Evolutionary conservation across 495 filamentous ascomycete species (phyloP).

Genomic region (Terfezia claveryi): DNA sequence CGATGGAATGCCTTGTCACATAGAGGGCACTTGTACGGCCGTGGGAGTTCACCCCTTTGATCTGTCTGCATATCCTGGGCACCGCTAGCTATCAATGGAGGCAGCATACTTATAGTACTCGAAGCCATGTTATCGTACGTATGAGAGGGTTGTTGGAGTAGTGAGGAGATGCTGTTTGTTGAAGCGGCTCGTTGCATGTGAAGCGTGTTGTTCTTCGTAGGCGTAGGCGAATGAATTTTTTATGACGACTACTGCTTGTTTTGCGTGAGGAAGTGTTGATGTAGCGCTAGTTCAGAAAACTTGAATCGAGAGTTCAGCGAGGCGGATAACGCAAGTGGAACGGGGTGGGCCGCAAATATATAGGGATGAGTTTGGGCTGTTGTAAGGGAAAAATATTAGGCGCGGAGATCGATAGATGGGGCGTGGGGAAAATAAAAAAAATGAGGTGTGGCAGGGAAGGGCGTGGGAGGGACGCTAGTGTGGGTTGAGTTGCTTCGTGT

Average conservation of each 20-base stretch:
- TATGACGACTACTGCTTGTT: background rate
- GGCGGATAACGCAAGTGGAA: background rate
- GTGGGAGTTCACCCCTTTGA: slow-evolving; percentile 42
- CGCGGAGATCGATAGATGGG: background rate
- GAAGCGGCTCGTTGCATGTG: background rate
- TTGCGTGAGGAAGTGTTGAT: background rate
- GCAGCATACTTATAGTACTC: no score
- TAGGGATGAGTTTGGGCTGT: background rate
- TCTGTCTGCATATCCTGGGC: no score
- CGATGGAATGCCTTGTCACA: slow-evolving; percentile 99
- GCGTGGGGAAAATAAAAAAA: background rate
- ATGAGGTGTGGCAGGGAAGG: background rate
- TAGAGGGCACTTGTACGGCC: slow-evolving; percentile 93
- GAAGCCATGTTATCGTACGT: no score
- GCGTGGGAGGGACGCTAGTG: background rate
- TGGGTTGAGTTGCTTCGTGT: background rate
- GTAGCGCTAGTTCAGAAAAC: background rate
- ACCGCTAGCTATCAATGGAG: no score
- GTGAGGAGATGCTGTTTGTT: background rate
- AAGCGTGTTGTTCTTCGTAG: background rate
- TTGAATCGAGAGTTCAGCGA: background rate
- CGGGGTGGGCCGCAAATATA: background rate
- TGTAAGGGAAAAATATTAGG: background rate
- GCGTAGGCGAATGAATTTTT: background rate
- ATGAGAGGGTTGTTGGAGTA: background rate